These are phyloP conservation scores for Sporothrix variecibatus DNA, from an alignment of 2,329 filamentous ascomycete genomes.

Conservation along the genomic window DNA sequence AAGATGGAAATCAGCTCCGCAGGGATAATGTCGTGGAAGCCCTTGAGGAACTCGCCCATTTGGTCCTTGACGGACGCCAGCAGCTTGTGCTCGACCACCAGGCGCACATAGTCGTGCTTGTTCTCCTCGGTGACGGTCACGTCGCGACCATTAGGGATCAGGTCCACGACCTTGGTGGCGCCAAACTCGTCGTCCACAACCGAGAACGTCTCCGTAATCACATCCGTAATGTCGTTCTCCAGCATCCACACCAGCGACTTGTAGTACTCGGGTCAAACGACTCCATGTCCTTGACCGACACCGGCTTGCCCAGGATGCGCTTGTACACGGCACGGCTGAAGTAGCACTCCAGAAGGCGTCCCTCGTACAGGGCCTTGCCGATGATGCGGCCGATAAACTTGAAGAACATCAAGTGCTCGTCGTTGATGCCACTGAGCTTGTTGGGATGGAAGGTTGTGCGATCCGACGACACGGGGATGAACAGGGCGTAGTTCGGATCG, in stretches of 20 bases:
- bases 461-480: constrained; percentile 94
- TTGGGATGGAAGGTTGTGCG: constrained; percentile 99
- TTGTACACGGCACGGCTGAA: constrained; percentile 99
- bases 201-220: constrained; percentile 95
- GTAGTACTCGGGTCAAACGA: constrained; percentile 98
- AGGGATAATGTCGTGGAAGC: constrained; percentile 98
- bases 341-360: constrained; percentile 93
- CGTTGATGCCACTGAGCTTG: constrained; percentile 88
- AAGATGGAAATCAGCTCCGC: constrained; percentile 94
- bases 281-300: constrained; percentile 99
- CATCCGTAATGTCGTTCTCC: constrained; percentile 96
- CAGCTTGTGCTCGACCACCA: constrained; percentile 92
- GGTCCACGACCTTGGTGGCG: constrained; percentile 81
- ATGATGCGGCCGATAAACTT: constrained; percentile 99
- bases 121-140: constrained; percentile 96
- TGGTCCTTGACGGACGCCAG: constrained; percentile 91
- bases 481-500: constrained; percentile 94
- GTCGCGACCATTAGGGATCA: constrained; percentile 84
- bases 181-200: constrained; percentile 94
- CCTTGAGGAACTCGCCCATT: constrained; percentile 87
- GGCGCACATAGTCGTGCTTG: constrained; percentile 95
- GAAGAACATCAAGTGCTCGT: constrained; percentile 96
- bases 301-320: constrained; percentile 88
- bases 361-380: constrained; percentile 96
- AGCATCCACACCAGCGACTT: constrained; percentile 98